Percentiles rank a stretch among this genome's conserved stretches.
These are phyloP conservation scores for Primulina huaijiensis DNA, from an alignment of 257 asterid species.

Conservation along the genomic window DNA sequence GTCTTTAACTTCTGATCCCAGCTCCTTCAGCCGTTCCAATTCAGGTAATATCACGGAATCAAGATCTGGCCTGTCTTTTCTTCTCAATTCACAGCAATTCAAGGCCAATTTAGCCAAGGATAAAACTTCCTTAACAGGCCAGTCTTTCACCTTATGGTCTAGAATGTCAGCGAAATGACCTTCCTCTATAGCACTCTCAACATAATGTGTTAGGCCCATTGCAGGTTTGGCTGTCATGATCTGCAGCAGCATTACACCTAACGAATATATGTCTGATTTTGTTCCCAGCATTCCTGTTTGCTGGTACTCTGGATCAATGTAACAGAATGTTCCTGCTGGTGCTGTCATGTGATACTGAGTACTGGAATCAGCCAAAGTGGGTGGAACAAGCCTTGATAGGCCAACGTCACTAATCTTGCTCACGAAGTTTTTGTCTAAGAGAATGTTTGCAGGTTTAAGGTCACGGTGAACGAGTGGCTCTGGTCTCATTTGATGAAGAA, in stretches of 20 bases:
- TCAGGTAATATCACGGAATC: slow-evolving; percentile 49
- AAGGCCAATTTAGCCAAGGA: slow-evolving; percentile 66
- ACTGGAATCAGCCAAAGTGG: slow-evolving; percentile 45
- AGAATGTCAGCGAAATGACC: slow-evolving; percentile 51
- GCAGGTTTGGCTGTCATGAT: slow-evolving; percentile 70
- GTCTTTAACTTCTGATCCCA: slow-evolving; percentile 28
- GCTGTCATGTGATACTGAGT: slow-evolving; percentile 81
- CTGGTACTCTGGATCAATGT: slow-evolving; percentile 96
- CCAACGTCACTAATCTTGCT: slow-evolving; percentile 95
- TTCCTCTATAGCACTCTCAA: slow-evolving; percentile 59
- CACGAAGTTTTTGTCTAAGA: slow-evolving; percentile 64
- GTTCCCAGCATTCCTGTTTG: slow-evolving; percentile 82
- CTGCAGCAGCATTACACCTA: slow-evolving; percentile 68
- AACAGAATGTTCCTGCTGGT: slow-evolving; percentile 97
- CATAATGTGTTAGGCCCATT: slow-evolving; percentile 67
- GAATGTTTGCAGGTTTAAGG: slow-evolving; percentile 89
- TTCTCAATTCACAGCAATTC: slow-evolving; percentile 78
- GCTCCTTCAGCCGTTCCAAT: slow-evolving; percentile 47
- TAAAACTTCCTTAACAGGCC: slow-evolving; percentile 79
- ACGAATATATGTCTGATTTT: slow-evolving; percentile 78
- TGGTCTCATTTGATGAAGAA: slow-evolving; percentile 79
- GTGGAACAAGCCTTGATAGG: slow-evolving; percentile 75
- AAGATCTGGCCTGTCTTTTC: slow-evolving; percentile 83
- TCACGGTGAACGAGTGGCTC: slow-evolving; percentile 95
- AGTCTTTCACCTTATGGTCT: slow-evolving; percentile 62